Evolutionary conservation across 2,329 filamentous ascomycete species (phyloP), one percentile per base, ranked within the genome.

Genomic region (Penicillium sp.): DNA sequence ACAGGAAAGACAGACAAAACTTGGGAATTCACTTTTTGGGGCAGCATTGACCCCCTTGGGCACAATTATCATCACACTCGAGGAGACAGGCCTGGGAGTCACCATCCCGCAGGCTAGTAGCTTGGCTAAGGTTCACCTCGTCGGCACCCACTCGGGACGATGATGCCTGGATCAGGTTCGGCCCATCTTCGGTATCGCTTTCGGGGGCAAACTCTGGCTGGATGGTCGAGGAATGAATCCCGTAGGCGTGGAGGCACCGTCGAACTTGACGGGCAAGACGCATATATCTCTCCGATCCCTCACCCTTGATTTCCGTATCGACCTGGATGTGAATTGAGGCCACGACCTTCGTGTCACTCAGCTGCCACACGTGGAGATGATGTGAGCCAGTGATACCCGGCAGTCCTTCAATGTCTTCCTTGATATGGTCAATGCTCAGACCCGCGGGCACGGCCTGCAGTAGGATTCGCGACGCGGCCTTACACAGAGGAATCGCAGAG

Each of bases 321-420:
- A 99, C 89, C 73, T 96, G 91, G 45, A 99, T 88, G 71, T 99
- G 95, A 75, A 99, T 85, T 11, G 90, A 95, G 13, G 95, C 93
- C 37, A 99, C 89, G 33, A 96, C 82, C 79, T 97, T 96, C 52
- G 92, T 95, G 71, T 98, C 93, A 16, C 90, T 96, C 33, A 99
- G 84, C 75, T 98, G 93, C 95, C 95, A 99, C 60, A 99, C 92
- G 73, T 99, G 95, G 22, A 99, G 83, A 73, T 99, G 93, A 76
- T 99, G 95, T 70, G 92, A 96, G 72, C 90, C 91, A 59, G 95
- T 81, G 48, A 99, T 90, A 43, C 93, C 93, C 0, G 90, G 89
- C 6, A 99, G 85, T 16, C 84, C 79, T 70, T 93, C 86, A 53
- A 99, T 96, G 72, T 99, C 95, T 63, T 93, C 88, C 64, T 91